Percentiles rank a stretch among this genome's conserved stretches.
These are phyloP conservation scores for Chaetomium olivaceum DNA, from an alignment of 2,329 filamentous ascomycete genomes.

Conservation along the genomic window DNA sequence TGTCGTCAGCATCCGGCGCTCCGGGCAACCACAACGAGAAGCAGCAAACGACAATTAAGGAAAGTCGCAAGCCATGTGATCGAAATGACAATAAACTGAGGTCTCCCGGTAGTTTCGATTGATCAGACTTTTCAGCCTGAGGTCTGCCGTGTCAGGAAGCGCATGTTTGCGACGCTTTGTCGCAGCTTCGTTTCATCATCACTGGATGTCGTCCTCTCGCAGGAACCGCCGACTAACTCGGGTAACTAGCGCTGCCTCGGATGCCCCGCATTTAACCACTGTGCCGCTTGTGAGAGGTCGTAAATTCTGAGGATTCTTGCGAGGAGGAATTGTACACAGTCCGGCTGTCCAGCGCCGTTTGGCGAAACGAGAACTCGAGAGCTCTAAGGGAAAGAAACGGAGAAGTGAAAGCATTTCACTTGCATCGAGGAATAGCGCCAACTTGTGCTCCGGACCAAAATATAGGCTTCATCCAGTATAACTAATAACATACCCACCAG, in stretches of 20 bases:
- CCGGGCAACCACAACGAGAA: background rate
- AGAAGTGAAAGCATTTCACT: background rate
- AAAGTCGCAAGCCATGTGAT: background rate
- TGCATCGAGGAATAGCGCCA: background rate
- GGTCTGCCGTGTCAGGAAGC: background rate
- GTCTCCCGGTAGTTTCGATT: background rate
- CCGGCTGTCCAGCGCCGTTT: background rate
- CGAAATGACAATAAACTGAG: background rate
- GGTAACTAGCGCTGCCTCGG: background rate
- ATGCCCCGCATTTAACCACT: slow-evolving; percentile 17
- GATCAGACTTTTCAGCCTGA: background rate
- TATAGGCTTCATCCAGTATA: background rate
- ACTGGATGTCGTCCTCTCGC: slow-evolving; percentile 12
- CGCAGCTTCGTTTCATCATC: slow-evolving; percentile 34
- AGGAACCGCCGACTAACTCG: background rate
- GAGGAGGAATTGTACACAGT: background rate
- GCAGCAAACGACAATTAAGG: background rate
- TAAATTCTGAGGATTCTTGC: background rate
- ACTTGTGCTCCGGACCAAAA: background rate
- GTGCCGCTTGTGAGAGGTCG: background rate
- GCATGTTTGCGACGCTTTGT: slow-evolving; percentile 15
- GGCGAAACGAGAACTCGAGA: background rate
- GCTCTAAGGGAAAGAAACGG: background rate
- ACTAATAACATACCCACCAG: too few relatives aligned
- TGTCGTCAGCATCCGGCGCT: background rate